phyloP scores from a whole-genome alignment of 2,329 filamentous ascomycete species.

The Colletotrichum liriopes region DNA sequence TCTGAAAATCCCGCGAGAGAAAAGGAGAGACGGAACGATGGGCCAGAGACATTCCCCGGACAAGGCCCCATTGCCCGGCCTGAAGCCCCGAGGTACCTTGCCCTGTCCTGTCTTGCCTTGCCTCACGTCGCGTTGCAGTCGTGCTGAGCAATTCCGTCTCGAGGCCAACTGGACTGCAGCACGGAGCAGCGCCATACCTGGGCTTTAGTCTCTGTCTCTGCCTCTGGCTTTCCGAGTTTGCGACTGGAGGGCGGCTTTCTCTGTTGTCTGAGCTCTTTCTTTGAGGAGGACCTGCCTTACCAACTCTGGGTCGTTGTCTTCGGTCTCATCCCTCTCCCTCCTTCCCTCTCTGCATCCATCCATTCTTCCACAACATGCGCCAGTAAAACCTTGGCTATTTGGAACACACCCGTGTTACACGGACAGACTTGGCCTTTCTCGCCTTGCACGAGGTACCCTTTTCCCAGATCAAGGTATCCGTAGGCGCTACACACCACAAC shows the following conservation, averaged over 20 bases:
- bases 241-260: neutral
- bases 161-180: neutral
- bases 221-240: neutral
- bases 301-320: slow-evolving; percentile 23
- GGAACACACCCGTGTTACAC: neutral
- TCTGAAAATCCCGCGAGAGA: neutral
- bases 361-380: slow-evolving; percentile 22
- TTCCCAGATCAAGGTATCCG: neutral
- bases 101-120: slow-evolving; percentile 14
- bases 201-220: slow-evolving; percentile 18
- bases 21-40: neutral
- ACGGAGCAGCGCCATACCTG: slow-evolving; percentile 11
- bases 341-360: slow-evolving; percentile 11
- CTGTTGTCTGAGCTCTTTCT: neutral
- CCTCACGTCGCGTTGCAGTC: slow-evolving; percentile 17
- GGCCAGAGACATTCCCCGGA: neutral
- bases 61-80: slow-evolving; percentile 1
- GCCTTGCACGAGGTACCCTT: neutral
- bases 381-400: slow-evolving; percentile 13
- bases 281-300: slow-evolving; percentile 16
- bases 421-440: neutral
- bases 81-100: neutral
- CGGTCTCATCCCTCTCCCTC: slow-evolving; percentile 1
- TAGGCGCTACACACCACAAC: neutral
- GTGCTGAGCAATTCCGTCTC: slow-evolving; percentile 4